Evolutionary conservation across 2,329 filamentous ascomycete genomes (phyloP), one percentile per base, ranked within the genome.

Genomic region (Fusarium torreyae): DNA sequence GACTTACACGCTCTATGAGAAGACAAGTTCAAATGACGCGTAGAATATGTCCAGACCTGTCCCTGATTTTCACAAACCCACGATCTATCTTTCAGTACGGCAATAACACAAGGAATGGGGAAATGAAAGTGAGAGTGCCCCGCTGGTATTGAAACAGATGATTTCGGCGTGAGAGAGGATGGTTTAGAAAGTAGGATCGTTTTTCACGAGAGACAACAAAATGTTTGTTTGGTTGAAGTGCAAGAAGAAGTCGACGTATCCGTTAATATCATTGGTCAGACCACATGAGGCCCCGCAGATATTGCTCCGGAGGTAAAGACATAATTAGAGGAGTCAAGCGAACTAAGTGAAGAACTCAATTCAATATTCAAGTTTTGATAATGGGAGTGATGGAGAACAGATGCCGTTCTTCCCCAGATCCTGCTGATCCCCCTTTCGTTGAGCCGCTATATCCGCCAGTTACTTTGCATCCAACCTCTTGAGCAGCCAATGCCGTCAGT

Each of bases 381-480:
- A 31, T 9, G 8, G 17, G 38, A 20, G 13, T 17, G 17, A 13
- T 18, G 9, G 13, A 39, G 22, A 18, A 40, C 18, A 43, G 38
- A 44, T 66, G 48, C 62, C 62, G 34, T 15, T 34, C 18, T 26
- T 63, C 38, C 42, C 57, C 48, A n/a, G 42, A 55, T 44, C n/a
- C 4, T 20, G 20, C 33, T 15, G 20, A 50, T n/a, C 17, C 33
- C 43, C 11, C 11, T 20, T 14, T 14, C 18, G 26, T 14, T 22
- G 31, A 65, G 40, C 62, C 62, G 62, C 53, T 46, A 46, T 65
- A 65, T 36, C 62, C 60, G 53, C 46, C 14, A 20, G 15, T 17
- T 39, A 17, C n/a, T 39, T 39, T 18, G 11, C 38, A 39, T 6
- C 34, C 34, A 17, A 18, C n/a, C 28, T 28, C 8, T 31, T 31